Base-by-base conservation (phyloP, 176 grass and related monocot species). In the Cenchrus americanus region DNA sequence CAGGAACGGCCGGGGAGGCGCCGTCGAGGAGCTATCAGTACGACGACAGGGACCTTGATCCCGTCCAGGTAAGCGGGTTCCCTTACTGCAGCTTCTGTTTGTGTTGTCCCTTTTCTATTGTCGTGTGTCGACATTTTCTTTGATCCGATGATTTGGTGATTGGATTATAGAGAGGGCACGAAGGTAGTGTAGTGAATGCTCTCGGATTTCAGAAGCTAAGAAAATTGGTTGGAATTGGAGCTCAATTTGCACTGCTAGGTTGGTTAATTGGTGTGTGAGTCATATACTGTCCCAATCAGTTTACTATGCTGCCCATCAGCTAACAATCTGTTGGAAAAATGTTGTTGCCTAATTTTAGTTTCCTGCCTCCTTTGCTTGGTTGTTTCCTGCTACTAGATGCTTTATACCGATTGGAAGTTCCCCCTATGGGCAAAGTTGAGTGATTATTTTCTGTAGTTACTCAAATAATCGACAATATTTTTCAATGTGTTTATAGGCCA, bases 401-500 rank as follows among this genome's bases (percentile, higher is more conserved):
- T 57, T 43, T 72, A 46, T 54, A 83, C 23, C 49, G 12, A 26
- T 71, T 71, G 1, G n/a, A 1, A 49, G 26, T 19, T 26, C 77
- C 81, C 14, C 19, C 12, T 52, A 2, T 78, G 55, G 10, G 48
- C 6, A 50, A 62, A 66, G 52, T 62, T 77, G 18, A 85, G 34
- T 15, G 32, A 34, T 14, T 24, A 14, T 59, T 10, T 72, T 62
- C 2, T 81, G 19, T 69, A 55, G 14, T 21, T 59, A 22, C n/a
- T 78, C 24, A 48, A 78, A 72, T 83, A 83, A 86, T 27, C 18
- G 12, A 30, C 30, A 60, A 34, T 7, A 60, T 51, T 42, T 90
- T 3, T 51, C 42, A n/a, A 14, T 76, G 67, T 72, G 46, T 86
- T 76, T 73, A 41, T 69, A 98, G 96, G 79, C 43, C 77, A 98